Conservation (phyloP, 805 yeast species). For the Starmerella floris region DNA sequence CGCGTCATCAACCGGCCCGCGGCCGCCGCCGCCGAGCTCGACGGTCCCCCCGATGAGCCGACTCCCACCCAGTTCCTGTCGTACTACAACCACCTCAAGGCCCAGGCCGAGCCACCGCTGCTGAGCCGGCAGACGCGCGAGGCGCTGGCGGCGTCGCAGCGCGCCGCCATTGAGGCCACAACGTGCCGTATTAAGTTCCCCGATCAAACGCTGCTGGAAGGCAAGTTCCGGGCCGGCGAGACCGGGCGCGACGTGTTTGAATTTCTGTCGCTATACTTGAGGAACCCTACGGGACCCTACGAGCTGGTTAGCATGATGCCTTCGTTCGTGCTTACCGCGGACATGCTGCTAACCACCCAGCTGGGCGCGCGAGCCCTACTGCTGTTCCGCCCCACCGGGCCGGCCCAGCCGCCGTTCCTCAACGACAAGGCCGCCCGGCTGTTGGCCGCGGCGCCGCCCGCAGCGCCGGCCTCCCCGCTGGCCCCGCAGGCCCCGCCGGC, state of each 20-base stretch:
- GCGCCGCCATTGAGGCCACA: constrained; percentile 25
- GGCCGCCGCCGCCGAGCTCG: constrained; percentile 21
- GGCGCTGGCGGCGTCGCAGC: constrained; percentile 23
- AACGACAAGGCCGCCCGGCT: constrained; percentile 14
- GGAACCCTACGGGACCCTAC: constrained; percentile 27
- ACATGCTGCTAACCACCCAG: constrained; percentile 26
- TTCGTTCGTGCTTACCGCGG: constrained; percentile 26
- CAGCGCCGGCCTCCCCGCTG: background rate
- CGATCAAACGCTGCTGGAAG: constrained; percentile 40
- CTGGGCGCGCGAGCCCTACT: constrained; percentile 39
- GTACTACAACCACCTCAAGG: constrained; percentile 39
- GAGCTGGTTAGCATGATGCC: constrained; percentile 41
- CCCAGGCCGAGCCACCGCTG: constrained; percentile 31
- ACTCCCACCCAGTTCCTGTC: constrained; percentile 40
- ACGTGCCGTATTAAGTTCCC: constrained; percentile 44
- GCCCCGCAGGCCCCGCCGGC: background rate
- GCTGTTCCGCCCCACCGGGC: constrained; percentile 26
- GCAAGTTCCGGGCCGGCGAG: constrained; percentile 36
- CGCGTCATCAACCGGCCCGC: background rate
- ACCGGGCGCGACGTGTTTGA: constrained; percentile 29
- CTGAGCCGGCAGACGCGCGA: constrained; percentile 33
- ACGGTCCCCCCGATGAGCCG: constrained; percentile 32
- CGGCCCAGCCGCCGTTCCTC: constrained; percentile 9
- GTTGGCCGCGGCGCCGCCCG: background rate
- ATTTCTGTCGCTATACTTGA: constrained; percentile 25